Evolutionary conservation across 2,329 filamentous ascomycete species (phyloP), one percentile per base, ranked within the genome.

Genomic region (Grosmannia clavigera): DNA sequence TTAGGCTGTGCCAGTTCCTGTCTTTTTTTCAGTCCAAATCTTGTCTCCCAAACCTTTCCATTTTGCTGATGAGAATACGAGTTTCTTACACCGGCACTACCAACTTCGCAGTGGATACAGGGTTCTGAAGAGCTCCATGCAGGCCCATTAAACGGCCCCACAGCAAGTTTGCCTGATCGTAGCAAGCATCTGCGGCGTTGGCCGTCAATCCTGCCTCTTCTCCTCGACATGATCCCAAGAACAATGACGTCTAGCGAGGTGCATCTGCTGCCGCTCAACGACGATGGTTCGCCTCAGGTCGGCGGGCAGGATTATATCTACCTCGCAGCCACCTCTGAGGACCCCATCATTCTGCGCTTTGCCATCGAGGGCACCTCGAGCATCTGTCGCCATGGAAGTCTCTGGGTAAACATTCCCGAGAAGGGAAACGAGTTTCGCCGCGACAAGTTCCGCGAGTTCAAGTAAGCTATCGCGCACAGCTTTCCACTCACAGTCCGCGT

Each of bases 361-460:
- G 84, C 90, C 66, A 92, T 96, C 67, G 88, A 96, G 73, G 92
- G 94, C 63, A 92, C 90, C 61, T 96, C 92, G 70, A 96, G 92
- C 63, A 94, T 99, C 77, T 96, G 92, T 73, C 84, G 91, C 66
- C 81, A 96, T 74, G 94, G 95, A 62, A 96, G 89, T 70, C 80
- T 99, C 64, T 99, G 94, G 92, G 87, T 96, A 69, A 99, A 99
- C 72, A 88, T 97, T 62, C 94, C 94, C 9, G 82, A 86, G 63
- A 79, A 85, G 67, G 91, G 86, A 61, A 76, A 83, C 57, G 76
- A 84, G 52, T 99, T 97, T 70, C 81, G 84, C 65, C 86, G 94
- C 66, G 80, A 87, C 68, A 80, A 81, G 40, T 99, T 95, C 72
- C 84, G 85, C 68, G 87, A 96, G 75, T 95, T 88, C 81, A 92